Base-by-base conservation (phyloP, 2,329 filamentous ascomycete species). In the Zasmidium cellare region DNA sequence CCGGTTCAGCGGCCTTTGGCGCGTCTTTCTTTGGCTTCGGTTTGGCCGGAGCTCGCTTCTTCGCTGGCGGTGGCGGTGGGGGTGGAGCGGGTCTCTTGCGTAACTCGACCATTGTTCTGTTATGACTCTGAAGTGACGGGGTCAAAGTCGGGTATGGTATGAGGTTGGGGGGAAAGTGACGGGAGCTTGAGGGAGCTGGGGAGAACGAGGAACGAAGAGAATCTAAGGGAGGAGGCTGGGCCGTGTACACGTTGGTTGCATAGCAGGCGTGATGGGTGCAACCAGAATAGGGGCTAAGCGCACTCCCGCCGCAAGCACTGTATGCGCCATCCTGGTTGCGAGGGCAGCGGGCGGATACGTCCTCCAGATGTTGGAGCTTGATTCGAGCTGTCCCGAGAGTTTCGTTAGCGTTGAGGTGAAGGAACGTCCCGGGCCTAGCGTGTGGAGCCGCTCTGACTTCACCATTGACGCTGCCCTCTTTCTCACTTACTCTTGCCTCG, bases 61-160 rank as follows among this genome's bases (percentile, higher is more conserved):
- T 79, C 63, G 79, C 80, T 49, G 78, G 75, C 25, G 75, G 75
- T 51, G 77, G 74, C 46, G 79, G 75, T 56, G 79, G 77, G 24
- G 79, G 77, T 45, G 80, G 79, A 49, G 82, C 80, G 71, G 85
- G 84, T 72, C 84, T 82, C 75, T 87, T 87, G 71, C 84, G 80
- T 51, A 87, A 79, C 74, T 86, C 84, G 61, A 85, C 83, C 78
- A 80, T 80, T 19, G 53, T 57, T 18, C 16, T 16, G 16, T 20
- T 2, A 6, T 28, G 25, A 28, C 6, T 28, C 11, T 48, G 14
- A 48, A 48, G 28, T 31, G 28, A 31, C 28, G 28, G 14, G 46
- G 16, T 48, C 46, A 23, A 23, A 18, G 16, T 12, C 11, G 14
- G 18, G 20, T 20, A 23, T 24, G 20, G 47, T 49, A 23, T 23